These are phyloP conservation scores for Cucurbita argyrosperma DNA, from an alignment of 306 rosid genomes.

Conservation along the genomic window DNA sequence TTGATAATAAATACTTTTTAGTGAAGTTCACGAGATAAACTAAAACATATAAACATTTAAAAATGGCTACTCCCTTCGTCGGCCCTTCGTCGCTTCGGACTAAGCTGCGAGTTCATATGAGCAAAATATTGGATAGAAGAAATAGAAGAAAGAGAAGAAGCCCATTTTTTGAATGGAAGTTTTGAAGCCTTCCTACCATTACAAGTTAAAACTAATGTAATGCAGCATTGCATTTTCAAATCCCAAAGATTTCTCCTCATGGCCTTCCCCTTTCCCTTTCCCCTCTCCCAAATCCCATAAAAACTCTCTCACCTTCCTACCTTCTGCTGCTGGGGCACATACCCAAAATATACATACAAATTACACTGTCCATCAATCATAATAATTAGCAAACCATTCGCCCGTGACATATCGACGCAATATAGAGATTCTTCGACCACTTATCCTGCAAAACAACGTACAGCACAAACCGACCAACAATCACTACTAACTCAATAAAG, in stretches of 20 bases:
- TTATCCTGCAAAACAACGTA: constrained; percentile 52
- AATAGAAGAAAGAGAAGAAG: too few relatives aligned
- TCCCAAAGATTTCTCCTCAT: neutral
- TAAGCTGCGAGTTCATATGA: too few relatives aligned
- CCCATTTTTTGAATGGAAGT: too few relatives aligned
- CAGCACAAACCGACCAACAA: neutral
- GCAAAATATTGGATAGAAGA: too few relatives aligned
- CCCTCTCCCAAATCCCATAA: neutral
- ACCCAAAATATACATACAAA: constrained; percentile 19
- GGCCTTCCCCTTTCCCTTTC: too few relatives aligned
- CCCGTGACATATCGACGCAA: constrained; percentile 83
- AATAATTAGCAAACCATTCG: constrained; percentile 69
- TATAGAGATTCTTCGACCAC: constrained; percentile 86
- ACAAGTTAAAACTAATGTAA: neutral
- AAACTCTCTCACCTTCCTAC: constrained; percentile 3
- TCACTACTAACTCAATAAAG: neutral
- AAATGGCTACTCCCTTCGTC: too few relatives aligned
- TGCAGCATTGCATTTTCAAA: neutral
- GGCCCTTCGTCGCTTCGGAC: too few relatives aligned
- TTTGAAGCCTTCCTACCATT: neutral
- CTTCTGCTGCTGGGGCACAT: constrained; percentile 13
- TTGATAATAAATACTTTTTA: too few relatives aligned
- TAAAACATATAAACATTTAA: too few relatives aligned
- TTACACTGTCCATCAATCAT: constrained; percentile 10
- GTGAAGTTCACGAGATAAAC: too few relatives aligned